Evolutionary conservation across 495 filamentous ascomycete genomes (phyloP).

Genomic region (Tuber brumale): DNA sequence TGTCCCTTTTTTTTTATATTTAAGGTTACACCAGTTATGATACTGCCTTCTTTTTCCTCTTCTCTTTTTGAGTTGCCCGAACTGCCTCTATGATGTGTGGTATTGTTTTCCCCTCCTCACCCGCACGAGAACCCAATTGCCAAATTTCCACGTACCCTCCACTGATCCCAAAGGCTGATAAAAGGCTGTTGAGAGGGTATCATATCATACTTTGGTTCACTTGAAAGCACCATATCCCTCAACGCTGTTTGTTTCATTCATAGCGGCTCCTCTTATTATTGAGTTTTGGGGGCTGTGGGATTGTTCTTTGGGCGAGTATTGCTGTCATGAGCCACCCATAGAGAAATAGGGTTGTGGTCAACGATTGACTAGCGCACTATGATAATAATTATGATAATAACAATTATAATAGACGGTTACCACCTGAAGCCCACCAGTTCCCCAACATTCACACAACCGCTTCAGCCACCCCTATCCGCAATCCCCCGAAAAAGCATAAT

Average conservation of each 20-base stretch:
- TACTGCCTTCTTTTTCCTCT: neutral
- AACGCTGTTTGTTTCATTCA: neutral
- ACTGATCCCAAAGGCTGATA: neutral
- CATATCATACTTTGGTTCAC: neutral
- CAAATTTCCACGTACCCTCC: neutral
- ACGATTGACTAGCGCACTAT: neutral
- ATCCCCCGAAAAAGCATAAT: neutral
- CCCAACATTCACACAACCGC: neutral
- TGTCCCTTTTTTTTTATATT: too few species aligned
- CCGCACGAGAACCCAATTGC: neutral
- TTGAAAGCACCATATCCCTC: neutral
- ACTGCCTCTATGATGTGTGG: neutral
- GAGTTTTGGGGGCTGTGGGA: neutral
- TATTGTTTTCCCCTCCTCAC: neutral
- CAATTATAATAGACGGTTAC: neutral
- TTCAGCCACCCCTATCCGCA: neutral
- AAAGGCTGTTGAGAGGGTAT: neutral
- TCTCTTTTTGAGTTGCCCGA: neutral
- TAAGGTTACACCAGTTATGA: neutral
- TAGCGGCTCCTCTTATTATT: neutral
- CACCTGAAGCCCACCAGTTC: neutral
- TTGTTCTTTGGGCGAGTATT: neutral
- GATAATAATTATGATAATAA: too few species aligned
- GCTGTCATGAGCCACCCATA: neutral
- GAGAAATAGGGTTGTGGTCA: neutral